Evolutionary conservation across 768 basidiomycete genomes (phyloP).

Genomic region (Lactifluus pinguis): DNA sequence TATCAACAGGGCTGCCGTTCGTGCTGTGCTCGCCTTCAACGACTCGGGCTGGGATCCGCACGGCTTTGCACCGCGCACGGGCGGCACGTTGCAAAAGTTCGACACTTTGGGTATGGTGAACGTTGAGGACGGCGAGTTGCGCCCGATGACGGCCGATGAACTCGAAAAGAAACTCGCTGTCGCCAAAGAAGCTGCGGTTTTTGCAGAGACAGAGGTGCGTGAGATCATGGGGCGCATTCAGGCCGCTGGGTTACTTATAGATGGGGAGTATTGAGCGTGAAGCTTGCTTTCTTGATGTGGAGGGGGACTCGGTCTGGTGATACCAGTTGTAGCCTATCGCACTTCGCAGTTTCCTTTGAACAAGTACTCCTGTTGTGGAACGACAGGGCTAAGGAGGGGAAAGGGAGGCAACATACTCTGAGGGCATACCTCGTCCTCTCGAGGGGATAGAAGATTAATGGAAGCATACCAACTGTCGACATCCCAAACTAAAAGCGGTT

Average conservation of each 20-base stretch:
- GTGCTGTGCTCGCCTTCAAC: constrained; percentile 74
- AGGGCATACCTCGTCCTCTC: too few species aligned
- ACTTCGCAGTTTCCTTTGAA: constrained; percentile 1
- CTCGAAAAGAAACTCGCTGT: constrained; percentile 64
- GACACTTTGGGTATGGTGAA: constrained; percentile 50
- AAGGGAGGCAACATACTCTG: too few species aligned
- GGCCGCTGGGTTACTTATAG: constrained; percentile 36
- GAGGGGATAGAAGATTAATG: too few species aligned
- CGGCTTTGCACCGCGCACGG: constrained; percentile 58
- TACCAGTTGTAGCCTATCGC: constrained; percentile 2
- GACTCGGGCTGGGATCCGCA: constrained; percentile 77
- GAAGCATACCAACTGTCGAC: too few species aligned
- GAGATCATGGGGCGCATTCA: constrained; percentile 68
- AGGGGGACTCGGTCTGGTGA: background rate
- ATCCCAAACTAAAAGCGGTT: too few species aligned
- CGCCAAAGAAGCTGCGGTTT: constrained; percentile 61
- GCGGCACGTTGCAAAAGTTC: constrained; percentile 59
- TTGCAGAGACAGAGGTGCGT: constrained; percentile 65
- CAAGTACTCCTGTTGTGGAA: background rate
- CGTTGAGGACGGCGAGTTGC: constrained; percentile 33
- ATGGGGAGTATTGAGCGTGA: constrained; percentile 6
- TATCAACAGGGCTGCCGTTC: constrained; percentile 81
- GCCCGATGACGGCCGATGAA: constrained; percentile 59
- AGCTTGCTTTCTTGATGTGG: background rate
- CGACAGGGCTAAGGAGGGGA: too few species aligned